phyloP scores from a whole-genome alignment of 345 rosid species.

The Lenwebbia sp. region DNA sequence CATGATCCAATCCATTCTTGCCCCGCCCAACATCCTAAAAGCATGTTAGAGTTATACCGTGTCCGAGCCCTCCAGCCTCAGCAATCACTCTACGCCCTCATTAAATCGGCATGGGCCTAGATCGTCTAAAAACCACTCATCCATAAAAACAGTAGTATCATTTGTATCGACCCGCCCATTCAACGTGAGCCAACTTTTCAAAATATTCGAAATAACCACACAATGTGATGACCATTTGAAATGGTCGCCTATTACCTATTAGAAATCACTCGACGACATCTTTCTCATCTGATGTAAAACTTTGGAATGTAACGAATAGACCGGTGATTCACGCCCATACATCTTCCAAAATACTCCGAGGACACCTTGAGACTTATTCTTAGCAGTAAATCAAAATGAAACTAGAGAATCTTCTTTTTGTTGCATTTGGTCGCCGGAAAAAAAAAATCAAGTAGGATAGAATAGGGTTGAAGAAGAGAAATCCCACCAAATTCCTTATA shows the following conservation, averaged over 20 bases:
- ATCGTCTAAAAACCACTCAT: too few species aligned
- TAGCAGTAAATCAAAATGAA: not conserved
- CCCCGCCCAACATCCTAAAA: not conserved
- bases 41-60: not conserved
- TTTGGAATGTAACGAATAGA: not conserved
- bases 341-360: not conserved
- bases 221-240: not conserved
- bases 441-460: not conserved
- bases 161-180: rapidly evolving
- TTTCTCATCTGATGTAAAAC: not conserved
- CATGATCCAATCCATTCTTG: not conserved
- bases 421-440: not conserved
- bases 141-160: not conserved
- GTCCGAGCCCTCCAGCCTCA: too few species aligned
- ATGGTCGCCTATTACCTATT: not conserved
- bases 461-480: not conserved
- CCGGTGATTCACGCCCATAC: not conserved
- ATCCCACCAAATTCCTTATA: not conserved
- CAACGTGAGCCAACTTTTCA: not conserved
- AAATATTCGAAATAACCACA: not conserved
- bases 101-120: too few species aligned
- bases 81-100: rapidly evolving
- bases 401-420: not conserved
- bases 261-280: too few species aligned
- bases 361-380: not conserved